Conservation (phyloP, 352 stramenopile genomes). For the Globisporangium paroecandrum region DNA sequence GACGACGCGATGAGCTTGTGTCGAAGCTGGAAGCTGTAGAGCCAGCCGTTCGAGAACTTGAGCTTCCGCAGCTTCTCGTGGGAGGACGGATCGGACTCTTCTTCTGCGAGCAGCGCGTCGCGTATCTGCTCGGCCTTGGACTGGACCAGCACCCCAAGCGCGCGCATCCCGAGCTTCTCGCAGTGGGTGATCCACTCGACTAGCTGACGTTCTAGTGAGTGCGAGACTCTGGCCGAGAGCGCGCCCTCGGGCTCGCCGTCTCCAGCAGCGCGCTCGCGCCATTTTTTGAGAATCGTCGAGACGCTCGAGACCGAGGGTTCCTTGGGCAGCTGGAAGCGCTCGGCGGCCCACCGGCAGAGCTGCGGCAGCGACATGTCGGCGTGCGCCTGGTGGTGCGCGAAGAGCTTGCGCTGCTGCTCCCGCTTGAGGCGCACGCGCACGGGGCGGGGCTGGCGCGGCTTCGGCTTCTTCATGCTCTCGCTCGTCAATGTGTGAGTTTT, state of each 20-base stretch:
- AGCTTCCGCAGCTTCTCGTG: constrained; percentile 5
- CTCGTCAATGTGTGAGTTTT: not conserved
- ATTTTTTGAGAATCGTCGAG: constrained; percentile 4
- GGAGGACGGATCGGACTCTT: not conserved
- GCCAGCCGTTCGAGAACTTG: constrained; percentile 5
- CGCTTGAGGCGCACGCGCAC: not conserved
- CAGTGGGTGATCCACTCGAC: not conserved
- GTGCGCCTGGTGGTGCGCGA: not conserved
- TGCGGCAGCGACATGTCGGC: not conserved
- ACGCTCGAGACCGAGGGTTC: not conserved
- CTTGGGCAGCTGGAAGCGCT: constrained; percentile 2
- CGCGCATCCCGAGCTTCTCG: not conserved
- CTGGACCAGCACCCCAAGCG: not conserved
- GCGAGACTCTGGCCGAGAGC: not conserved
- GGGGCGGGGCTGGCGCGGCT: not conserved
- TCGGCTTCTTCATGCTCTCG: not conserved
- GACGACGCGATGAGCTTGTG: not conserved
- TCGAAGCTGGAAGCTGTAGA: constrained; percentile 5
- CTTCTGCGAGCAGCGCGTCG: constrained; percentile 1
- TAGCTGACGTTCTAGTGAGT: not conserved
- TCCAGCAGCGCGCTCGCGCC: not conserved
- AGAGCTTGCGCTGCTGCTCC: constrained; percentile 4
- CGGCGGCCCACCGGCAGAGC: not conserved
- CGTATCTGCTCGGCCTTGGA: constrained; percentile 2
- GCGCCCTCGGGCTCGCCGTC: not conserved